Evolutionary conservation across 2,329 filamentous ascomycete genomes (phyloP).

Genomic region (Penicillium psychrosexuale): DNA sequence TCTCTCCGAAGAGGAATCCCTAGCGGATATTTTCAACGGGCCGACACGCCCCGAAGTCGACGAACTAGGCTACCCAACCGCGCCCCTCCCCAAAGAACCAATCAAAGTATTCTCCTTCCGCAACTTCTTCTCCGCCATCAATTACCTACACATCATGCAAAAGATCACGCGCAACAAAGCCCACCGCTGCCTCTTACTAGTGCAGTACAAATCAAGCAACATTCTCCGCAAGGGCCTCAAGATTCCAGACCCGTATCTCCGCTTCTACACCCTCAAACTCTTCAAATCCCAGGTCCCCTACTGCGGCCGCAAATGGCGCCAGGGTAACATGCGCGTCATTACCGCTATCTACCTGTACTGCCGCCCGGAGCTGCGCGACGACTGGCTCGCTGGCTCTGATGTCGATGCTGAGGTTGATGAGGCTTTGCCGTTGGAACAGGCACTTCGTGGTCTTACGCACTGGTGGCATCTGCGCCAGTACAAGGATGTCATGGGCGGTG

Average conservation of each 20-base stretch:
- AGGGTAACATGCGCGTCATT: conserved; percentile 97
- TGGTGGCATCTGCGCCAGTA: conserved; percentile 89
- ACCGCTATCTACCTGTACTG: conserved; percentile 95
- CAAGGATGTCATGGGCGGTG: conserved; percentile 66
- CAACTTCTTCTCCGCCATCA: conserved; percentile 93
- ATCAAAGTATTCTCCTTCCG: conserved; percentile 90
- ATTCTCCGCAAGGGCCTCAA: conserved; percentile 90
- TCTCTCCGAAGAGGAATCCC: conserved; percentile 26
- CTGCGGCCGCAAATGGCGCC: conserved; percentile 96
- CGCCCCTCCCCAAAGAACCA: conserved; percentile 63
- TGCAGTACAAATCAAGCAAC: conserved; percentile 91
- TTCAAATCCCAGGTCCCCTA: conserved; percentile 99
- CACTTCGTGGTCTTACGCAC: conserved; percentile 80
- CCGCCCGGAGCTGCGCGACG: conserved; percentile 85
- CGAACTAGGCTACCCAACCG: conserved; percentile 77
- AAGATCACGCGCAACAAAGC: conserved; percentile 96
- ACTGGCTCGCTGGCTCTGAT: conserved; percentile 87
- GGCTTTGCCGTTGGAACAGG: conserved; percentile 86
- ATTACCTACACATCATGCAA: conserved; percentile 92
- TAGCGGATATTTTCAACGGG: conserved; percentile 24
- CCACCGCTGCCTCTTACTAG: conserved; percentile 87
- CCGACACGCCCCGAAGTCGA: conserved; percentile 63
- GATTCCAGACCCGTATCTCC: conserved; percentile 79
- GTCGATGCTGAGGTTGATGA: conserved; percentile 93
- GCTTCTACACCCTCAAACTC: conserved; percentile 92